phyloP scores from a whole-genome alignment of 768 basidiomycete genomes.

The Lactarius quietus region DNA sequence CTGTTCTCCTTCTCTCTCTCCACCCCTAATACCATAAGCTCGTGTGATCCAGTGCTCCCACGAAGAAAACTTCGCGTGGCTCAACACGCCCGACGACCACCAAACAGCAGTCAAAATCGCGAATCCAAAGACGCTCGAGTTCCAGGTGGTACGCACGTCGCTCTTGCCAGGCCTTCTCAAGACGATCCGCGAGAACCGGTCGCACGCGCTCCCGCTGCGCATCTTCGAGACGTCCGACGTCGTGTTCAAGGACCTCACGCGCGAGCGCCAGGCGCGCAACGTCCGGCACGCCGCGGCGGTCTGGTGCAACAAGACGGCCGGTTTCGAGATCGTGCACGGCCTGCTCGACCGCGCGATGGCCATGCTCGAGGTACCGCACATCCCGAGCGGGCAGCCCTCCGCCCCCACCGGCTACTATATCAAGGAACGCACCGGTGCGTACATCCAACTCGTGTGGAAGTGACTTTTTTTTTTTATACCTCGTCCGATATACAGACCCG shows the following conservation, averaged over 20 bases:
- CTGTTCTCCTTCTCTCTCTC: background rate
- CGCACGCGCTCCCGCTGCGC: constrained; percentile 86
- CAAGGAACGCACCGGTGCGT: constrained; percentile 71
- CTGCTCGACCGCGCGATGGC: constrained; percentile 93
- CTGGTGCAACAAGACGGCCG: constrained; percentile 96
- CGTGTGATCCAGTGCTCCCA: constrained; percentile 82
- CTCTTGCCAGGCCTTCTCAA: constrained; percentile 95
- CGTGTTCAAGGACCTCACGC: constrained; percentile 75
- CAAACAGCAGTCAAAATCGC: constrained; percentile 84
- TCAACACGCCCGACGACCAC: constrained; percentile 83
- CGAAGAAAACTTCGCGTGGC: constrained; percentile 95
- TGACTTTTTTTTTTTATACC: background rate
- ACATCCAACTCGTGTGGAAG: background rate
- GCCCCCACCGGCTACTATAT: constrained; percentile 86
- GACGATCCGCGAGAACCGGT: constrained; percentile 94
- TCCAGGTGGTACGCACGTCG: constrained; percentile 96
- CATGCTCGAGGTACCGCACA: constrained; percentile 87
- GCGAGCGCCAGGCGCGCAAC: constrained; percentile 85
- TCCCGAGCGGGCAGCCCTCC: constrained; percentile 49
- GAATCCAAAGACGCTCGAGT: constrained; percentile 97
- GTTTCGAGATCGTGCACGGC: constrained; percentile 96
- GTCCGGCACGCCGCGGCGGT: constrained; percentile 84
- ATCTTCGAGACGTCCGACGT: constrained; percentile 95
- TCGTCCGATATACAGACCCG: constrained; percentile 53
- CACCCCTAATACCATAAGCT: too few species aligned